Evolutionary conservation across 352 stramenopile species (phyloP).

Genomic region (Phytophthora podocarpi): DNA sequence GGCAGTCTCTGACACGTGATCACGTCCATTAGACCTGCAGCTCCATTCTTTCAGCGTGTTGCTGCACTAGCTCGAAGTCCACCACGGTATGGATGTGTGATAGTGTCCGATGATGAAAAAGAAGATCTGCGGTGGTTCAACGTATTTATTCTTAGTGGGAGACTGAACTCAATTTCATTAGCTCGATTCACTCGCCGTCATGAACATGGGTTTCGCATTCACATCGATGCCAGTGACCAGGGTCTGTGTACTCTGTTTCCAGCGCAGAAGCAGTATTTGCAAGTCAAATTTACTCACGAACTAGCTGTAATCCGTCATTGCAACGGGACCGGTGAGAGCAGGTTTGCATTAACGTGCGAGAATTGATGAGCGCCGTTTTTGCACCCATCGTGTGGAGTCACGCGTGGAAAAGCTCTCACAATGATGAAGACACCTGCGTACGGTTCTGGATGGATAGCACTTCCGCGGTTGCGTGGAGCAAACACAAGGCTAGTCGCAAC

Average conservation of each 20-base stretch:
- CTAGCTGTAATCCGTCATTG: too few relatives aligned
- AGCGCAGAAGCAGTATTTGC: too few relatives aligned
- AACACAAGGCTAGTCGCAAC: slow-evolving; percentile 7
- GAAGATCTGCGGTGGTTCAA: background rate
- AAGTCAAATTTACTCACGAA: too few relatives aligned
- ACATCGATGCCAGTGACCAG: background rate
- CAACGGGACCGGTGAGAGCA: background rate
- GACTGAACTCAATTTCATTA: background rate
- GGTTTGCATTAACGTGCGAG: too few relatives aligned
- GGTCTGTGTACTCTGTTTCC: too few relatives aligned
- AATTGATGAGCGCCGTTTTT: too few relatives aligned
- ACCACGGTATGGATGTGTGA: background rate
- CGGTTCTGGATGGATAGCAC: slow-evolving; percentile 14
- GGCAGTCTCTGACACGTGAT: slow-evolving; percentile 2
- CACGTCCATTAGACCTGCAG: slow-evolving; percentile 1
- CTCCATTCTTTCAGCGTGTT: slow-evolving; percentile 6
- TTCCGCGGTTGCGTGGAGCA: slow-evolving; percentile 12
- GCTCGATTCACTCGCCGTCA: background rate
- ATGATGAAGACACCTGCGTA: too few relatives aligned
- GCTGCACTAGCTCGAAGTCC: background rate
- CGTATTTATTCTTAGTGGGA: background rate
- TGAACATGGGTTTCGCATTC: background rate
- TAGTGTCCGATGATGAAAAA: background rate
- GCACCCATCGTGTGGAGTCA: background rate
- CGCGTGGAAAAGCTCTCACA: background rate